These are phyloP conservation scores for Harringtonia lauricola DNA, from an alignment of 2,329 filamentous ascomycete genomes.

Conservation along the genomic window DNA sequence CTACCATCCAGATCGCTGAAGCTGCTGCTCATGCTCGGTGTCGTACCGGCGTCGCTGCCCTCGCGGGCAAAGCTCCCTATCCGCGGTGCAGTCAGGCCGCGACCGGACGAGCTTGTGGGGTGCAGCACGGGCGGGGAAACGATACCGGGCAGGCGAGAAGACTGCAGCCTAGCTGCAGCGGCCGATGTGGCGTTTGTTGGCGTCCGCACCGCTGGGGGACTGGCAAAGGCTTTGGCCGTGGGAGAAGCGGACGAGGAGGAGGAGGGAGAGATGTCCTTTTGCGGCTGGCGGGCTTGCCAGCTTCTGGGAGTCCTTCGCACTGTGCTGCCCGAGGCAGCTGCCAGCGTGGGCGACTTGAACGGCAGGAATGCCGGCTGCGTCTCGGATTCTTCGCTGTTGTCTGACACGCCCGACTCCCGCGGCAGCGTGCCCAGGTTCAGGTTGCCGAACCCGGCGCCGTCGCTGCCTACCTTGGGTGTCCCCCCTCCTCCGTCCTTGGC, in stretches of 20 bases:
- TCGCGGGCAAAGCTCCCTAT: constrained; percentile 44
- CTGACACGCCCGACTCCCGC: constrained; percentile 15
- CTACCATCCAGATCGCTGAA: constrained; percentile 75
- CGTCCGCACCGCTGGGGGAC: neutral
- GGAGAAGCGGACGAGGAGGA: constrained; percentile 10
- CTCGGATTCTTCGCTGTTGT: constrained; percentile 40
- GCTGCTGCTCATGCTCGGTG: constrained; percentile 73
- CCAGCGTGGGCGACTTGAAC: constrained; percentile 19
- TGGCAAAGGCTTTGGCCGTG: constrained; percentile 1
- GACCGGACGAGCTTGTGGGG: constrained; percentile 38
- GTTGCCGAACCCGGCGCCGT: neutral
- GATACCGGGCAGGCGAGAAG: constrained; percentile 13
- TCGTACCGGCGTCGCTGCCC: constrained; percentile 51
- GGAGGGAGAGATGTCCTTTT: constrained; percentile 1
- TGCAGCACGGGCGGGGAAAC: constrained; percentile 44
- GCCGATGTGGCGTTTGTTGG: neutral
- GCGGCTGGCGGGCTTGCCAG: constrained; percentile 12
- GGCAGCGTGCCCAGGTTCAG: constrained; percentile 1
- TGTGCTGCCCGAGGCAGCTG: constrained; percentile 6
- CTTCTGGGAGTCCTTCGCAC: no score
- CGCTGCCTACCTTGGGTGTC: constrained; percentile 17
- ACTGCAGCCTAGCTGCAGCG: constrained; percentile 3
- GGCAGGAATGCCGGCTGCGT: constrained; percentile 45
- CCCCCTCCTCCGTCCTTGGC: neutral
- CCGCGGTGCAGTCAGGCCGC: constrained; percentile 34